Conservation (phyloP, 2,329 filamentous ascomycete genomes). For the Epicoccum nigrum region DNA sequence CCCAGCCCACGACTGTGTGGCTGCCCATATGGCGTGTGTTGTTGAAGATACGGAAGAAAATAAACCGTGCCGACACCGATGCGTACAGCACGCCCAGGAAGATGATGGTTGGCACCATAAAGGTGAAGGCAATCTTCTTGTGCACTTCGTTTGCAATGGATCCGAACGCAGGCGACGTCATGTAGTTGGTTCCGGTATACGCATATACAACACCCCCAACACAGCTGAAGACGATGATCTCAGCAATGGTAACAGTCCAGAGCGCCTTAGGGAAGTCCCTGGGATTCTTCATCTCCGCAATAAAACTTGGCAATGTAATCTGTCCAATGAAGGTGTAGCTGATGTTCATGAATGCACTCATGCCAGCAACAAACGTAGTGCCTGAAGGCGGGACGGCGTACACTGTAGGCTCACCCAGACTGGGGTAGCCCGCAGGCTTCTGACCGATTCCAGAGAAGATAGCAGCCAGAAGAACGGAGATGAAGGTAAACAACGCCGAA, state of each 20-base stretch:
- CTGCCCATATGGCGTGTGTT: slow-evolving; percentile 78
- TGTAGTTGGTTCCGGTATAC: slow-evolving; percentile 90
- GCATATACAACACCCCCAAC: slow-evolving; percentile 82
- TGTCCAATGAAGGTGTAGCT: slow-evolving; percentile 96
- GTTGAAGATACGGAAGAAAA: slow-evolving; percentile 89
- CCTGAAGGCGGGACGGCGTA: slow-evolving; percentile 69
- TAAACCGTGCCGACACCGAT: slow-evolving; percentile 84
- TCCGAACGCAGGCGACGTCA: slow-evolving; percentile 85
- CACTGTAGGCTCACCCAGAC: slow-evolving; percentile 68
- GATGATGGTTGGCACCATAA: slow-evolving; percentile 94
- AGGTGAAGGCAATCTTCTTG: slow-evolving; percentile 89
- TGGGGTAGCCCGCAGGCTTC: slow-evolving; percentile 70
- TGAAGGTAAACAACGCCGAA: slow-evolving; percentile 86
- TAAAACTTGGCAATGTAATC: slow-evolving; percentile 92
- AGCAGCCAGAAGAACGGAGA: slow-evolving; percentile 83
- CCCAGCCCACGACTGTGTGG: slow-evolving; percentile 84
- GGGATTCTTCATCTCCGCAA: slow-evolving; percentile 85
- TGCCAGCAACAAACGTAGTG: slow-evolving; percentile 80
- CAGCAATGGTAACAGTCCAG: slow-evolving; percentile 86
- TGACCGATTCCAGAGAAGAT: slow-evolving; percentile 80
- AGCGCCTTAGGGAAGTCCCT: slow-evolving; percentile 91
- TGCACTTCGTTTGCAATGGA: slow-evolving; percentile 75
- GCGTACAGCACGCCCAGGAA: slow-evolving; percentile 92
- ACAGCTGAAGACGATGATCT: slow-evolving; percentile 83
- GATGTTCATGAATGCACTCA: slow-evolving; percentile 93